Evolutionary conservation across 192 early-diverging fungal species (phyloP), one percentile per base, ranked within the genome.

Genomic region (Entomortierella chlamydospora): DNA sequence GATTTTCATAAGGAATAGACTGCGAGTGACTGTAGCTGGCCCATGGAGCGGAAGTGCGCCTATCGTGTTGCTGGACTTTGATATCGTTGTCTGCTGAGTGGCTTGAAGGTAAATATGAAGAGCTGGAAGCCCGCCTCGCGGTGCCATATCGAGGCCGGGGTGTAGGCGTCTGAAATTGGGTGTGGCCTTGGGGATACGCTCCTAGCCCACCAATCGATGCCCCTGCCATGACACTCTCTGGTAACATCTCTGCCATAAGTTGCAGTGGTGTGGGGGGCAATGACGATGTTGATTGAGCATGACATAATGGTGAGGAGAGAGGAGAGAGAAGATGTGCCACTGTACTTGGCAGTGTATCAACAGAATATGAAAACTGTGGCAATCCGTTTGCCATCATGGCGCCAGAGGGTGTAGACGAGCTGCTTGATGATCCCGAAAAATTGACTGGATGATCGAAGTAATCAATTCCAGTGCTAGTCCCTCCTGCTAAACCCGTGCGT

Each of bases 201-300:
- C 56, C 58, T 37, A 49, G 41, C 2, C 45, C 39, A 1, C 11
- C 12, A 4, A 23, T 62, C 12, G 59, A 37, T n/a, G 25, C 13
- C 8, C 59, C 52, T 5, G 57, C 33, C 7, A 72, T 54, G 18
- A 64, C 33, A 31, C 61, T 64, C 18, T 78, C 74, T 1, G 61
- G 47, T 26, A 61, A 25, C n/a, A 54, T 57, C 13, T 78, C 74
- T 20, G 51, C 41, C 9, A 64, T n/a, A 23, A 58, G 9, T 8
- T 78, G 74, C 10, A 68, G 49, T 43, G 74, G 74, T 26, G 74
- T 78, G 8, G 74, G 74, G 9, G 74, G 74, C 30, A 78, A 33
- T 22, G 67, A 73, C 5, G 62, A 63, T n/a, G n/a, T n/a, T n/a
- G 74, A 0, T 50, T 78, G 73, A 0, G 73, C 58, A 25, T 59